phyloP scores from a whole-genome alignment of 805 yeast genomes.

The Kazachstania kunashirensis region DNA sequence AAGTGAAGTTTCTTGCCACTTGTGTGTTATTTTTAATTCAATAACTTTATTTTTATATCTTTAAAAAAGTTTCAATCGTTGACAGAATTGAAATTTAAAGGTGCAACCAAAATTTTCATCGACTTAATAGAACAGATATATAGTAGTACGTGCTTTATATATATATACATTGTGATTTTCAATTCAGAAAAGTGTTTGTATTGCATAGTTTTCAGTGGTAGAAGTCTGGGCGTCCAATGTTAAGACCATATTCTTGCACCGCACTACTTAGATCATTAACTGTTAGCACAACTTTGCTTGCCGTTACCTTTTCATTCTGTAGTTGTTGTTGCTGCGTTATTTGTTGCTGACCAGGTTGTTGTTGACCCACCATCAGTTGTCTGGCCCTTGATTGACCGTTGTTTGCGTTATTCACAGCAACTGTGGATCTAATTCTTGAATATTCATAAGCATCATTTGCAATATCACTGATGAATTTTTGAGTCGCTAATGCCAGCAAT shows the following conservation, averaged over 20 bases:
- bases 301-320: slow-evolving; percentile 32
- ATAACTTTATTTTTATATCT: no score
- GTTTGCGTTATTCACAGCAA: slow-evolving; percentile 74
- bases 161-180: neutral
- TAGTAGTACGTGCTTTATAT: no score
- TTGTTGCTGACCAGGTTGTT: slow-evolving; percentile 36
- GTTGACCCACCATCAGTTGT: slow-evolving; percentile 61
- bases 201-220: slow-evolving; percentile 45
- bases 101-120: no score
- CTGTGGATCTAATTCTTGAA: slow-evolving; percentile 80
- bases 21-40: no score
- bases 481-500: slow-evolving; percentile 87
- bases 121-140: no score
- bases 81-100: no score
- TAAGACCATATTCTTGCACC: slow-evolving; percentile 83
- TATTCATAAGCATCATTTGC: slow-evolving; percentile 96
- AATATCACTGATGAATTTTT: slow-evolving; percentile 85
- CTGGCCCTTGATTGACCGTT: slow-evolving; percentile 82
- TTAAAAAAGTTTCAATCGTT: no score
- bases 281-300: slow-evolving; percentile 76
- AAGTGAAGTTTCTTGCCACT: no score
- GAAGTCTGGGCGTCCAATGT: slow-evolving; percentile 85
- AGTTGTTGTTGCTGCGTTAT: slow-evolving; percentile 33
- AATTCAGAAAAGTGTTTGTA: neutral
- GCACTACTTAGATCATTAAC: slow-evolving; percentile 93